Evolutionary conservation across 441 rosid genomes (phyloP), one percentile per base, ranked within the genome.

Genomic region (Croton laevigatus): DNA sequence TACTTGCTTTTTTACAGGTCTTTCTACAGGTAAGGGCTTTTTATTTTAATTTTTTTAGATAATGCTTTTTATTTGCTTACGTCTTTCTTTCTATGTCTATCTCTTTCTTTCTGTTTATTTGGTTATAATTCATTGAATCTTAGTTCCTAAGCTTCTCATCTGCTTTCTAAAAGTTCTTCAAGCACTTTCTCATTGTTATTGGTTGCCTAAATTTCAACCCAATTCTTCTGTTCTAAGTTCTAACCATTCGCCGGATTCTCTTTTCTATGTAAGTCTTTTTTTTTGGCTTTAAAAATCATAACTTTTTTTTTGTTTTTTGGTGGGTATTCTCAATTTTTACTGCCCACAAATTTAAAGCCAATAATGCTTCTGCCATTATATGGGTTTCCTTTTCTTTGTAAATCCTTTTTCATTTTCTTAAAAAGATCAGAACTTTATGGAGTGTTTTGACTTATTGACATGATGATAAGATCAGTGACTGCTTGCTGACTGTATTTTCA

Each of bases 111-210:
- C 62, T 53, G 16, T 63, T 40, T 53, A 67, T 36, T 32, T 62
- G 22, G 8, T 45, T 27, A 49, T 63, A 73, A 46, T 79, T 66
- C 83, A 27, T 60, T 77, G 84, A 89, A 83, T 76, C 97, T 89
- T 91, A 84, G 71, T 86, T 54, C 79, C 38, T 80, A 84, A 85
- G 95, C 70, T 81, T 83, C 74, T 72, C 63, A 69, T 71, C 62
- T 52, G 69, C 70, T 72, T 75, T 74, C 63, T 4, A 9, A 40
- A 63, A 72, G 48, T 44, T 65, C 66, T 72, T 78, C 7, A 52
- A 22, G 20, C 1, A 48, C 66, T 71, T 79, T 78, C 65, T 69
- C 75, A 54, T 76, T 75, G 57, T 22, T 16, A 69, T 40, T 79
- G 76, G 65, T 76, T 19, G 20, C 13, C 48, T 46, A 74, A 67